Evolutionary conservation across 495 filamentous ascomycete genomes (phyloP).

Genomic region (Glarea lozoyensis): DNA sequence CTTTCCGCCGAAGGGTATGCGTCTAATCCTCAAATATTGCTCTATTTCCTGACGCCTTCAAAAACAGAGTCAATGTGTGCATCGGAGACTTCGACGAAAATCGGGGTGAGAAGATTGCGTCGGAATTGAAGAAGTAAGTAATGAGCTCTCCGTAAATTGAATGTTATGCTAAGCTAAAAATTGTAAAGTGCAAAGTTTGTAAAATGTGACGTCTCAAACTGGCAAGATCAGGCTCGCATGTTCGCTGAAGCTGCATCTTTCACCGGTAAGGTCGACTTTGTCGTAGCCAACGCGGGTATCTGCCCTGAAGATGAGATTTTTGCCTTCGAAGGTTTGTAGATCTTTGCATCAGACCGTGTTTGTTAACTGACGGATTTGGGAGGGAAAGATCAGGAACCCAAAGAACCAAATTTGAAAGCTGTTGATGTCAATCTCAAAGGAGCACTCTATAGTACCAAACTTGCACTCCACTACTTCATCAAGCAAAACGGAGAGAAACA

Average conservation of each 20-base stretch:
- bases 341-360: not conserved
- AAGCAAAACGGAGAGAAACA: slow-evolving; percentile 4
- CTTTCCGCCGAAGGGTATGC: slow-evolving; percentile 27
- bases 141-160: not conserved
- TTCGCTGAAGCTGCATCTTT: slow-evolving; percentile 21
- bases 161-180: not conserved
- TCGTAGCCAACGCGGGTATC: slow-evolving; percentile 35
- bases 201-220: slow-evolving; percentile 24
- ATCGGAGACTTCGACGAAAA: slow-evolving; percentile 34
- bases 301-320: slow-evolving; percentile 21
- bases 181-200: slow-evolving; percentile 14
- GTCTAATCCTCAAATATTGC: not conserved
- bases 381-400: slow-evolving; percentile 26
- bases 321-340: slow-evolving; percentile 24
- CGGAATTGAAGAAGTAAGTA: slow-evolving; percentile 8
- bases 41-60: not conserved
- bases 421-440: slow-evolving; percentile 33
- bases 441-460: slow-evolving; percentile 31
- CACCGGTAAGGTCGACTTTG: slow-evolving; percentile 17
- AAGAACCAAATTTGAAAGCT: slow-evolving; percentile 29
- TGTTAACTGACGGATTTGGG: not conserved
- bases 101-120: slow-evolving; percentile 22
- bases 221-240: slow-evolving; percentile 23
- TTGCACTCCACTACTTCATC: slow-evolving; percentile 35
- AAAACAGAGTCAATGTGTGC: slow-evolving; percentile 27